Evolutionary conservation across 83 land plant genomes (phyloP).

Genomic region (Diphasiastrum complanatum): DNA sequence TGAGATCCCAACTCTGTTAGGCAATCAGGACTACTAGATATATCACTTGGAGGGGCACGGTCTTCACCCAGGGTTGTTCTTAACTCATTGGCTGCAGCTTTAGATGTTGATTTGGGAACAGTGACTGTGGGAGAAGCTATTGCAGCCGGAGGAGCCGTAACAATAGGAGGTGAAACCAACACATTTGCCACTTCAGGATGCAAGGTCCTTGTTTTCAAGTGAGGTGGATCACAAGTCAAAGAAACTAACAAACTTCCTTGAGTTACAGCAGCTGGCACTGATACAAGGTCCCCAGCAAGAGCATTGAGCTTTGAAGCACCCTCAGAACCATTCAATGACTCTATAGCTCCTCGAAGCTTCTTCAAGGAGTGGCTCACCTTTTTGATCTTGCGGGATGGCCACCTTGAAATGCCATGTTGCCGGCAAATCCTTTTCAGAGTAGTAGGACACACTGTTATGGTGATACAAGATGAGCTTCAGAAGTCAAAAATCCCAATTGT

Average conservation of each 20-base stretch:
- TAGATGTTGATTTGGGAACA: not conserved
- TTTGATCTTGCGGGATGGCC: constrained; percentile 40
- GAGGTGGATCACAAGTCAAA: too few species aligned
- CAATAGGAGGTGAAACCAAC: not conserved
- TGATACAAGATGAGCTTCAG: not conserved
- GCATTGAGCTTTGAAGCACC: constrained; percentile 25
- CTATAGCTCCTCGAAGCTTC: constrained; percentile 34
- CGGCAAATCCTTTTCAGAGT: constrained; percentile 35
- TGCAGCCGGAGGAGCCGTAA: not conserved
- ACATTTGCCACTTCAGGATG: not conserved
- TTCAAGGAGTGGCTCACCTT: constrained; percentile 33
- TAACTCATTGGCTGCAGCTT: too few species aligned
- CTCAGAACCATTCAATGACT: constrained; percentile 31
- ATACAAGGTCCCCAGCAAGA: constrained; percentile 20
- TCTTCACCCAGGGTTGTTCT: too few species aligned
- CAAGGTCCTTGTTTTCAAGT: too few species aligned
- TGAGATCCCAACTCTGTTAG: too few species aligned
- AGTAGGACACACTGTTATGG: constrained; percentile 31
- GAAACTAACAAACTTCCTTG: constrained; percentile 16
- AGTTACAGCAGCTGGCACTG: constrained; percentile 21
- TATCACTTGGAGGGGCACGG: too few species aligned
- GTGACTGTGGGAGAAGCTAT: not conserved
- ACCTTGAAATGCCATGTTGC: constrained; percentile 33
- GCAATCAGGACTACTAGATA: too few species aligned
- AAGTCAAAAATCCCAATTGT: not conserved